Evolutionary conservation across 805 yeast species (phyloP), one percentile per base, ranked within the genome.

Genomic region (Metschnikowia vanudenii): DNA sequence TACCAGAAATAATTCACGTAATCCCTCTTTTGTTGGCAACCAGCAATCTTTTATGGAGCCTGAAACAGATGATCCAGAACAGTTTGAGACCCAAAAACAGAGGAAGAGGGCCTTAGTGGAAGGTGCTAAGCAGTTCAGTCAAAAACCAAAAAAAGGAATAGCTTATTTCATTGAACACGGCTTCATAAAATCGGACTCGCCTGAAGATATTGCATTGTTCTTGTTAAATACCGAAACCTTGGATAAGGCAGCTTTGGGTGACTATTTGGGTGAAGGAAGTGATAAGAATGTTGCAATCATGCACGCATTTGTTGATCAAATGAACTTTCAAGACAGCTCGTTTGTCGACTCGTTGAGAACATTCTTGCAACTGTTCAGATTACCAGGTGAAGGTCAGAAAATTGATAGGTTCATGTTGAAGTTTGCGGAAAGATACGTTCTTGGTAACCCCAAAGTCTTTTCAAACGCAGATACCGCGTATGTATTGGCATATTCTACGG

Each of bases 311-410:
- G 96, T 92, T 24, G 96, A 91, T 60, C 69, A 76, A 52, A 84
- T 94, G 83, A 88, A 90, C 46, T 92, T 94, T 63, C 68, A 76
- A 4, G 74, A 75, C 29, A 63, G 76, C 54, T 71, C 81, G 1
- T 90, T 94, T 61, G 90, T 91, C 13, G 96, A 85, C 55, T 95
- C 98, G 0, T 72, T 94, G 71, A 79, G 99, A 55, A 73, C 69
- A 13, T 89, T 89, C 59, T 74, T 94, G 49, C 99, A 95, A 61
- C 76, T 81, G 39, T 95, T 94, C 69, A 77, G 99, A 63, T 76
- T 94, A 49, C 99, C 99, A 2, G 99, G 99, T 41, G 99, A 94
- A 68, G 91, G 97, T 4, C 99, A 94, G 69, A 92, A 94, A 61
- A 92, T 94, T 62, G 99, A 94, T 73, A 78, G 99, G 57, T 89